Base-by-base conservation (phyloP, 2,329 filamentous ascomycete genomes). In the Penicillium carneum region DNA sequence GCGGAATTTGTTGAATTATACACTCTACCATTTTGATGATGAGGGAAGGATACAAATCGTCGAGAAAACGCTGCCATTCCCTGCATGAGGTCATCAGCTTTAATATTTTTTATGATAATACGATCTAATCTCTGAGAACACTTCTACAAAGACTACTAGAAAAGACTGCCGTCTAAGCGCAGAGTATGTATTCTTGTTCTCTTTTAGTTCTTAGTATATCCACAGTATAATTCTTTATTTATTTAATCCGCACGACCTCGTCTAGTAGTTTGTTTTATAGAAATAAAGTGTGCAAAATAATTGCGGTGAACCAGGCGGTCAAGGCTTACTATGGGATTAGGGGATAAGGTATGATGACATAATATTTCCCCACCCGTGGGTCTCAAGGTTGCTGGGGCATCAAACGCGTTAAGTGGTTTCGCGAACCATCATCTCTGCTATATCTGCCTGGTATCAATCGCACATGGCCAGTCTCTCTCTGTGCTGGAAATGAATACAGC, bases 401-500 rank as follows among this genome's bases (percentile, higher is more conserved):
- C 45, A 45, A 47, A 51, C 58, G 57, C 57, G 57, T 60, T 50
- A 60, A 60, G 57, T 60, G 57, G 51, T 57, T 60, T 50, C 57
- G 57, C 52, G 57, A 31, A 38, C 51, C n/a, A 29, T 20, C 45
- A 31, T 33, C 14, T 36, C 14, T 20, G 29, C 31, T 18, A 43
- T 12, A 47, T 43, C 16, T 56, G 39, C 31, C 16, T 58, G 18
- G 23, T 26, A 9, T 23, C 42, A 31, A 46, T 53, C 18, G 14
- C 20, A 43, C 20, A 56, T 38, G 34, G 23, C 6, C 20, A 6
- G 1, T 16, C 59, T 52, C 20, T 2, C 1, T 34, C 14, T 39
- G 23, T 10, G 26, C 48, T 29, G 57, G 67, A 60, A 50, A 68
- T 69, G 68, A 65, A 59, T 53, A 57, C 4, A 53, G 38, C 2